Evolutionary conservation across 768 basidiomycete species (phyloP), one percentile per base, ranked within the genome.

Genomic region (Hysterangium stoloniferum): DNA sequence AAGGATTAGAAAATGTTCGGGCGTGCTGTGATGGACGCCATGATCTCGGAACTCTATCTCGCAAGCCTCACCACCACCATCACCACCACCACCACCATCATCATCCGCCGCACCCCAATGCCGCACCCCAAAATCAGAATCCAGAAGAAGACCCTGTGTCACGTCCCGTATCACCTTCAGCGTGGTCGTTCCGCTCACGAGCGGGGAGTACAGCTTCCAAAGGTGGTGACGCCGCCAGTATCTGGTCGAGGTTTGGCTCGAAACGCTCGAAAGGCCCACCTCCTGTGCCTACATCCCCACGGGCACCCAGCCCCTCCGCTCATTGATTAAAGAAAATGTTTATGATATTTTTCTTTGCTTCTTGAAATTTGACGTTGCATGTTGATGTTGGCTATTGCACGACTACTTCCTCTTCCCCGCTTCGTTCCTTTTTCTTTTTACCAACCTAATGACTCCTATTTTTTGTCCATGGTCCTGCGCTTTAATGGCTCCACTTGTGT

Each of bases 1-100:
- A 97, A 60, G 93, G 92, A 0, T 65, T 98, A 48, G 94, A 97
- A 70, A 97, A 98, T 59, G 93, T 97, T 19, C 78, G 95, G 20
- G 92, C 86, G 1, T 92, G 89, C 63, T 92, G 88, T 59, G 87
- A 90, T 62, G 89, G 88, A 17, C 74, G 79, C 45, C 90, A 93
- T 65, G 91, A 88, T 1, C 87, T 93, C 15, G 87, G 88, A 77
- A 75, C 53, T 69, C 73, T 32, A 75, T 72, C 27, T 52, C 15
- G 50, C 46, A 19, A 54, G 52, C 45, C 56, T 54, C 32, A 69
- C 34, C 74, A 78, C 43, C 77, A 79, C 47, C 82, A 81, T 40
- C 80, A 79, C 24, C 78, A 81, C 32, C 78, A 80, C 42, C 71
- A 76, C 48, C 69, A 75, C 54, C 70, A 77, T 48, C 66, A 72